Evolutionary conservation across 345 rosid species (phyloP).

Genomic region (Syzygium jambos): DNA sequence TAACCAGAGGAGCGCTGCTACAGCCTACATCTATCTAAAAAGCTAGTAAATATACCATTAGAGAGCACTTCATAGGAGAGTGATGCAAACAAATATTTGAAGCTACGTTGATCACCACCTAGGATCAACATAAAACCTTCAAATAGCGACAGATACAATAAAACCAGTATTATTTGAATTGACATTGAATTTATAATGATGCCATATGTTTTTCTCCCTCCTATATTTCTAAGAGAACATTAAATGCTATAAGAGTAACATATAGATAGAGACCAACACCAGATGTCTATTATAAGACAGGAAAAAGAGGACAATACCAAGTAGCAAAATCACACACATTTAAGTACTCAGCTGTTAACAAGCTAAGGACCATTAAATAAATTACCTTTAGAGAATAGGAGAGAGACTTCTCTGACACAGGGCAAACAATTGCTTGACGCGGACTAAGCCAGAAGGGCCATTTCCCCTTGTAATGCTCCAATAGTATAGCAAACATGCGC

Average conservation of each 20-base stretch:
- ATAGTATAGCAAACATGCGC: conserved; percentile 84
- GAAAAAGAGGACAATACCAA: background rate
- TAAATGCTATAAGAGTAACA: background rate
- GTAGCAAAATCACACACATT: background rate
- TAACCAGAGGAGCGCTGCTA: background rate
- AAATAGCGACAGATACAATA: background rate
- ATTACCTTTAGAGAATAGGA: conserved; percentile 61
- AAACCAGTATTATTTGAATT: background rate
- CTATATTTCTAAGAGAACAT: background rate
- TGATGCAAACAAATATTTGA: background rate
- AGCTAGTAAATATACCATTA: background rate
- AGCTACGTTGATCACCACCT: background rate
- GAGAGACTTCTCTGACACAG: conserved; percentile 83
- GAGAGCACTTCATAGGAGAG: background rate
- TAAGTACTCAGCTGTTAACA: background rate
- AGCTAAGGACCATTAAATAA: background rate
- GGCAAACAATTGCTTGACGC: conserved; percentile 96
- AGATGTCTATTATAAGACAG: background rate
- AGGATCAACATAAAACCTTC: background rate
- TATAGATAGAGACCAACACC: background rate
- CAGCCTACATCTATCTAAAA: background rate
- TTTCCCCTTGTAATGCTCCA: conserved; percentile 96
- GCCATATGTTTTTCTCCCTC: background rate
- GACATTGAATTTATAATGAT: background rate
- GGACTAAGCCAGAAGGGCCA: conserved; percentile 99